These are phyloP conservation scores for Durusdinium trenchii DNA, from an alignment of 73 alveolate genomes.

Conservation along the genomic window DNA sequence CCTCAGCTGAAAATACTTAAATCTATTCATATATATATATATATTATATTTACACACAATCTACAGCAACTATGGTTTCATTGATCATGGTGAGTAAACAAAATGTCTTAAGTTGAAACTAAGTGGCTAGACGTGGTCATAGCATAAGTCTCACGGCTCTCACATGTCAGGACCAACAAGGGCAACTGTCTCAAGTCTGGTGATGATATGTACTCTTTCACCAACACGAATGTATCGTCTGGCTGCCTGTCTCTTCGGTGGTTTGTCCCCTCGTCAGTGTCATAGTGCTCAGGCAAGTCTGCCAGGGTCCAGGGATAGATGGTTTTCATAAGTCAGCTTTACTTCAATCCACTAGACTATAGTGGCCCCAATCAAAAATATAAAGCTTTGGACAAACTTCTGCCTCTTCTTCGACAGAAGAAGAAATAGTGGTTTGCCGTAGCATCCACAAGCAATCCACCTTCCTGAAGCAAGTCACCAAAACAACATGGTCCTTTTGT, in stretches of 20 bases:
- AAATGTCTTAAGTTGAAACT: no score
- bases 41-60: no score
- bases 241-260: neutral
- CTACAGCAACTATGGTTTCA: no score
- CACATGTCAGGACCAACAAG: neutral
- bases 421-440: conserved; percentile 28
- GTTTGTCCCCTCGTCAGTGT: neutral
- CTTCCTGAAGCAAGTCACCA: no score
- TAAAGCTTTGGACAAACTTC: no score
- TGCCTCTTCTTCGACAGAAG: neutral
- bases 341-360: no score
- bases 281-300: conserved; percentile 4
- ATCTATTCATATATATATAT: neutral
- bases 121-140: neutral
- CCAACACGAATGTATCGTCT: neutral
- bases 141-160: neutral
- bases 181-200: neutral
- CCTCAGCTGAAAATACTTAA: neutral
- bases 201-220: conserved; percentile 15
- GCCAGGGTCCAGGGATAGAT: no score
- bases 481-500: no score
- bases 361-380: no score
- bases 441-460: neutral
- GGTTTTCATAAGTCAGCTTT: no score
- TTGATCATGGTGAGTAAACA: no score